phyloP scores from a whole-genome alignment of 2,329 filamentous ascomycete genomes.

The Anthostomella pinea region DNA sequence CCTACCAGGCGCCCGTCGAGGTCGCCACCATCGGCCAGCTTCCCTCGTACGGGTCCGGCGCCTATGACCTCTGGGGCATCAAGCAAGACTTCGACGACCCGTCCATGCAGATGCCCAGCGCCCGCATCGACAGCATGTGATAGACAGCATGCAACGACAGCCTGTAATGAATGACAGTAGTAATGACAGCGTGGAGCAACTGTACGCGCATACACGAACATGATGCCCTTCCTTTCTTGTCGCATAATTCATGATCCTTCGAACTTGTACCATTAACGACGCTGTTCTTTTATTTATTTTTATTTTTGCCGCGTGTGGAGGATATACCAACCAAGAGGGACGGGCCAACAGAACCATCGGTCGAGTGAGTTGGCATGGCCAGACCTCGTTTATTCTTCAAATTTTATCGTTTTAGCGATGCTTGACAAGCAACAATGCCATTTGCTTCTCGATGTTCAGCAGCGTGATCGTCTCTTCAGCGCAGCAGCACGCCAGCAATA shows the following conservation, averaged over 20 bases:
- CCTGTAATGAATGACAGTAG: too few species aligned
- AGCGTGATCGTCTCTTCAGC: too few species aligned
- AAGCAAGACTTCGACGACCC: constrained; percentile 59
- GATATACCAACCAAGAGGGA: not conserved
- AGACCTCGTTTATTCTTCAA: too few species aligned
- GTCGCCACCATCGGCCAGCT: constrained; percentile 53
- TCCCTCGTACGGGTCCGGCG: constrained; percentile 46
- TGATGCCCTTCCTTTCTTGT: constrained; percentile 1
- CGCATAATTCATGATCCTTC: not conserved
- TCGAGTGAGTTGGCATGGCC: too few species aligned
- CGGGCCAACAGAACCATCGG: not conserved
- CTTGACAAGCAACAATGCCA: too few species aligned
- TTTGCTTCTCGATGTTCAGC: too few species aligned
- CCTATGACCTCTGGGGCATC: constrained; percentile 51
- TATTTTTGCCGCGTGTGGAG: not conserved
- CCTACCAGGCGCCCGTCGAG: constrained; percentile 57
- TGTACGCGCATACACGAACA: too few species aligned
- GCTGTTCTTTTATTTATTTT: not conserved
- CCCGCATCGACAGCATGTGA: constrained; percentile 55
- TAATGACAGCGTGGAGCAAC: not conserved
- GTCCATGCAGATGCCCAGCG: constrained; percentile 58
- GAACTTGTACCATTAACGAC: constrained; percentile 1
- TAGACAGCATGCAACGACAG: too few species aligned
- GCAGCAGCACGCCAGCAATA: too few species aligned
- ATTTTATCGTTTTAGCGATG: too few species aligned